phyloP scores from a whole-genome alignment of 208 protist species.

The Trypanosoma rangeli region DNA sequence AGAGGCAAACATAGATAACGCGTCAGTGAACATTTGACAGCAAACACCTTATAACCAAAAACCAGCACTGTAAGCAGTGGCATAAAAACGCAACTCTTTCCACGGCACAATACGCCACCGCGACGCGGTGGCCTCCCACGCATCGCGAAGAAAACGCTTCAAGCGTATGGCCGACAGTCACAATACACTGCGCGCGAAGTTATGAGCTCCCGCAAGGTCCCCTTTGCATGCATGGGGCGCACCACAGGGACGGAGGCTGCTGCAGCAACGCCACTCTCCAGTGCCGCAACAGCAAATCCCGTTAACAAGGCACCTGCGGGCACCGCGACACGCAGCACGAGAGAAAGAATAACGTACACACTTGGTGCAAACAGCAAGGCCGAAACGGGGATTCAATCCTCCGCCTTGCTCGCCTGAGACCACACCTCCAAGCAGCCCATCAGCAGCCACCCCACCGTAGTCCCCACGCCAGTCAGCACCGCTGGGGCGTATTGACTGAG shows the following conservation, averaged over 20 bases:
- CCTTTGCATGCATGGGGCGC: constrained; percentile 34
- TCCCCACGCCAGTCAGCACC: constrained; percentile 28
- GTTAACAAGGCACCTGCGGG: constrained; percentile 4
- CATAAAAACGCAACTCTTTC: constrained; percentile 31
- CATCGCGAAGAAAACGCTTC: constrained; percentile 32
- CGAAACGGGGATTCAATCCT: constrained; percentile 30
- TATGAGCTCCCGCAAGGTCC: constrained; percentile 36
- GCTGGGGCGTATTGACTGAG: constrained; percentile 20
- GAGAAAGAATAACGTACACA: constrained; percentile 5
- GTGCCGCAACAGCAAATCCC: constrained; percentile 20
- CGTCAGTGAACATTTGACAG: constrained; percentile 11
- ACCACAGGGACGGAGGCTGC: constrained; percentile 22
- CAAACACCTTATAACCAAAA: constrained; percentile 14
- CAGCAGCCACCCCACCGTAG: constrained; percentile 28
- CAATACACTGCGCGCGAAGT: constrained; percentile 28
- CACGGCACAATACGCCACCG: constrained; percentile 13
- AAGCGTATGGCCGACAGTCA: constrained; percentile 23
- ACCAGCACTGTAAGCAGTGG: constrained; percentile 25
- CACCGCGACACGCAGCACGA: constrained; percentile 17
- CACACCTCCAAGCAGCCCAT: constrained; percentile 34
- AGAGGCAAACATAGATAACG: constrained; percentile 18
- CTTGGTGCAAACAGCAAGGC: constrained; percentile 22
- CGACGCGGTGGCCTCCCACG: constrained; percentile 27
- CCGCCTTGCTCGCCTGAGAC: constrained; percentile 27
- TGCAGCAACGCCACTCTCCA: constrained; percentile 26